These are phyloP conservation scores for Gaeumannomyces tritici DNA, from an alignment of 2,329 filamentous ascomycete genomes.

Conservation along the genomic window DNA sequence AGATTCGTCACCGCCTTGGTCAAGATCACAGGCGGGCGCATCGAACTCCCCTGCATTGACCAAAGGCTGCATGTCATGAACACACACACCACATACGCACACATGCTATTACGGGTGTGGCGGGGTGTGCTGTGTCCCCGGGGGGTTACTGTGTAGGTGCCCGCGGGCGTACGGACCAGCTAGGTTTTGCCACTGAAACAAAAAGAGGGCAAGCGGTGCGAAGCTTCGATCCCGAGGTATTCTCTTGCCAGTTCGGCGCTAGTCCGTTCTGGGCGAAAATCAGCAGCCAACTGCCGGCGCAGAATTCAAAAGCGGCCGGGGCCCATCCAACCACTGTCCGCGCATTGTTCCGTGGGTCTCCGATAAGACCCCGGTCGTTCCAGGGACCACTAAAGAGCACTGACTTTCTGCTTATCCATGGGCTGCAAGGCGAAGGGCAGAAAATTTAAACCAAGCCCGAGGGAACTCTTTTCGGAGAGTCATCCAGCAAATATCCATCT, in stretches of 20 bases:
- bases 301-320: neutral
- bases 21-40: neutral
- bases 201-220: no score
- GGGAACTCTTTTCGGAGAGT: neutral
- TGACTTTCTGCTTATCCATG: neutral
- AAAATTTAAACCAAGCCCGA: neutral
- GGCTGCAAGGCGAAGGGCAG: neutral
- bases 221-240: neutral
- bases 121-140: neutral
- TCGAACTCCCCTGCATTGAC: neutral
- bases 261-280: neutral
- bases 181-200: neutral
- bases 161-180: no score
- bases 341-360: neutral
- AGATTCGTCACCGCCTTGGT: neutral
- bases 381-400: neutral
- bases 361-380: neutral
- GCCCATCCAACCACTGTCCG: neutral
- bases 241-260: neutral
- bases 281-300: neutral
- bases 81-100: neutral
- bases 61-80: neutral
- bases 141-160: no score
- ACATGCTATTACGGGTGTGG: neutral
- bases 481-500: neutral